A percentile compares a stretch with the other conserved stretches of the same genome.
Evolutionary conservation across 192 early-diverging fungal species (phyloP).

Genomic region (Spizellomyces sp.): DNA sequence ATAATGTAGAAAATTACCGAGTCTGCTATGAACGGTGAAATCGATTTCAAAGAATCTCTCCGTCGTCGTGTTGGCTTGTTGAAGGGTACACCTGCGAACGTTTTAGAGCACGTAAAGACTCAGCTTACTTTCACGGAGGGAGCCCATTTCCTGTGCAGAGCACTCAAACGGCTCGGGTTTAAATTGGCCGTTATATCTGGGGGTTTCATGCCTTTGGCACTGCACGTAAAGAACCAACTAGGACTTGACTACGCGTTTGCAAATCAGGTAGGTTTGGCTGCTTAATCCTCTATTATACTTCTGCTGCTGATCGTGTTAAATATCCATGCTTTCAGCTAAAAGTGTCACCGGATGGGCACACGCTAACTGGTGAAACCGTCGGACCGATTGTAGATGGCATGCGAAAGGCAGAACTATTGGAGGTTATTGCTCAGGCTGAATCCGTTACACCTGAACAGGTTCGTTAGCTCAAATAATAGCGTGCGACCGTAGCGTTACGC

Average conservation of each 20-base stretch:
- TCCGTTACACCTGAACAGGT: conserved; percentile 80
- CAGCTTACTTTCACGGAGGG: conserved; percentile 86
- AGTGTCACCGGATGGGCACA: conserved; percentile 80
- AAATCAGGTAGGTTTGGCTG: conserved; percentile 71
- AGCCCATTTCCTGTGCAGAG: conserved; percentile 84
- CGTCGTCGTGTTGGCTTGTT: conserved; percentile 83
- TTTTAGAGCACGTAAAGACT: conserved; percentile 77
- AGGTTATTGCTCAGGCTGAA: conserved; percentile 95
- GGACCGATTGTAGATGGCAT: conserved; percentile 90
- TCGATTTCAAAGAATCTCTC: conserved; percentile 96
- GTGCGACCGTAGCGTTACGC: no score
- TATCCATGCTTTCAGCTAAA: conserved; percentile 60
- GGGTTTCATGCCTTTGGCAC: conserved; percentile 93
- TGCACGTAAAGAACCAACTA: conserved; percentile 86
- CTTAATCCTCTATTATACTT: background rate
- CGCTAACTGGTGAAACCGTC: conserved; percentile 82
- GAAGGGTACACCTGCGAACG: conserved; percentile 79
- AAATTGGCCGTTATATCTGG: conserved; percentile 96
- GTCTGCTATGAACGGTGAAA: conserved; percentile 95
- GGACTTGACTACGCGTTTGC: conserved; percentile 98
- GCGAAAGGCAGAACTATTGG: conserved; percentile 92
- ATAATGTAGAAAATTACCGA: conserved; percentile 82
- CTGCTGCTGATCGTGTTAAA: background rate
- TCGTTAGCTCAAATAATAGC: background rate
- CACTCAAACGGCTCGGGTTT: conserved; percentile 89